Evolutionary conservation across 352 stramenopile species (phyloP).

Genomic region (Sclerospora graminicola): DNA sequence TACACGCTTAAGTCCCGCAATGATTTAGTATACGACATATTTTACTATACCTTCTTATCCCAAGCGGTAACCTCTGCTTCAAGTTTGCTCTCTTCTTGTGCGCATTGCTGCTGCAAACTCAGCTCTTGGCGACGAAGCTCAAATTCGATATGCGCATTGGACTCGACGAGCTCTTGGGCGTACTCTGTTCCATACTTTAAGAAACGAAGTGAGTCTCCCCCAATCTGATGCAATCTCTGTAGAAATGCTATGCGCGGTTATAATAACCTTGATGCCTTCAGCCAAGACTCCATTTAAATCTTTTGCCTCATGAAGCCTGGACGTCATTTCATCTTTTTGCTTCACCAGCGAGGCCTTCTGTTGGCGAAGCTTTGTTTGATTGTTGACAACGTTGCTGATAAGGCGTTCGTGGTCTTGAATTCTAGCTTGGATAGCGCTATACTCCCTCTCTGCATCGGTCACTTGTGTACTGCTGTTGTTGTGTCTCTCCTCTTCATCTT

Average conservation of each 20-base stretch:
- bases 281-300: conserved; percentile 13
- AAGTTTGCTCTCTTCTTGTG: conserved; percentile 17
- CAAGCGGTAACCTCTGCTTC: conserved; percentile 16
- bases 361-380: conserved; percentile 15
- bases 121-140: conserved; percentile 21
- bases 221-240: neutral
- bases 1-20: neutral
- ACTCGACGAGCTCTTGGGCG: conserved; percentile 4
- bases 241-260: neutral
- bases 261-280: conserved; percentile 25
- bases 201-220: neutral
- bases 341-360: conserved; percentile 14
- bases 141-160: conserved; percentile 16
- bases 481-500: conserved; percentile 12
- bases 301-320: conserved; percentile 10
- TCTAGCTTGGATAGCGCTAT: conserved; percentile 6
- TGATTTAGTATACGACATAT: neutral
- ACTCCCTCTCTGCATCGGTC: conserved; percentile 6
- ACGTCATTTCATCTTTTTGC: conserved; percentile 10
- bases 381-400: conserved; percentile 10
- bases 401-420: conserved; percentile 11
- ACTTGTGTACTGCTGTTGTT: conserved; percentile 5
- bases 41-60: conserved; percentile 22
- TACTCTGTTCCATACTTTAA: conserved; percentile 17
- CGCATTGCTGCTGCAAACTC: conserved; percentile 17